A percentile compares a stretch with the other conserved stretches of the same genome.
phyloP scores from a whole-genome alignment of 495 filamentous ascomycete species.

The Echria macrotheca region DNA sequence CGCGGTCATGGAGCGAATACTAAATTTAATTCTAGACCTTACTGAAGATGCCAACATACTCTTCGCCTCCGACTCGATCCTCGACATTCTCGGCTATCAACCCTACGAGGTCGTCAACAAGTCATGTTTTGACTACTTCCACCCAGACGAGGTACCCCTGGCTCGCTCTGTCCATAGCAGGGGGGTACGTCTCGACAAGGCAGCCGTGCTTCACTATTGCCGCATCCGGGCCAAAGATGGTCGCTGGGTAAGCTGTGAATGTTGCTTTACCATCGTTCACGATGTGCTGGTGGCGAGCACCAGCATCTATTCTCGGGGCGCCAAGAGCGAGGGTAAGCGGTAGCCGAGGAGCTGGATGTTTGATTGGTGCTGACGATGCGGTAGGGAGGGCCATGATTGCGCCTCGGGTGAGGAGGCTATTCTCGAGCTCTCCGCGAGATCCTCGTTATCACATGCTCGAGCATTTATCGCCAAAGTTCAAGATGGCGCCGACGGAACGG shows the following conservation, averaged over 20 bases:
- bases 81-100: slow-evolving; percentile 75
- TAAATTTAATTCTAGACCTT: too few species aligned
- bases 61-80: slow-evolving; percentile 77
- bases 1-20: too few species aligned
- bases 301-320: slow-evolving; percentile 66
- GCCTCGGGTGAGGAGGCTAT: slow-evolving; percentile 69
- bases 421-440: slow-evolving; percentile 75
- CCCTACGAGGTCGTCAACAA: slow-evolving; percentile 69
- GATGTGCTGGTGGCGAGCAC: slow-evolving; percentile 83
- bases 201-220: slow-evolving; percentile 78
- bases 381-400: slow-evolving; percentile 74
- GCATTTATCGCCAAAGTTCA: slow-evolving; percentile 79
- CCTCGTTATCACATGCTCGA: slow-evolving; percentile 89
- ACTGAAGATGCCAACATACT: slow-evolving; percentile 72
- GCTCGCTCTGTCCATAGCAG: slow-evolving; percentile 67
- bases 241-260: slow-evolving; percentile 77
- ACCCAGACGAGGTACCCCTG: slow-evolving; percentile 73
- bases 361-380: slow-evolving; percentile 7
- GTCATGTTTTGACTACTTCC: slow-evolving; percentile 83
- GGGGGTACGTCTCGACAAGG: slow-evolving; percentile 75
- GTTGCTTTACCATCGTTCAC: slow-evolving; percentile 83
- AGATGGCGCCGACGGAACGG: slow-evolving; percentile 56
- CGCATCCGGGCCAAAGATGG: slow-evolving; percentile 63
- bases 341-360: too few species aligned
- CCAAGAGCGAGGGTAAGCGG: slow-evolving; percentile 62